These are phyloP conservation scores for Amylocarpus encephaloides DNA, from an alignment of 2,329 filamentous ascomycete genomes.

Conservation along the genomic window DNA sequence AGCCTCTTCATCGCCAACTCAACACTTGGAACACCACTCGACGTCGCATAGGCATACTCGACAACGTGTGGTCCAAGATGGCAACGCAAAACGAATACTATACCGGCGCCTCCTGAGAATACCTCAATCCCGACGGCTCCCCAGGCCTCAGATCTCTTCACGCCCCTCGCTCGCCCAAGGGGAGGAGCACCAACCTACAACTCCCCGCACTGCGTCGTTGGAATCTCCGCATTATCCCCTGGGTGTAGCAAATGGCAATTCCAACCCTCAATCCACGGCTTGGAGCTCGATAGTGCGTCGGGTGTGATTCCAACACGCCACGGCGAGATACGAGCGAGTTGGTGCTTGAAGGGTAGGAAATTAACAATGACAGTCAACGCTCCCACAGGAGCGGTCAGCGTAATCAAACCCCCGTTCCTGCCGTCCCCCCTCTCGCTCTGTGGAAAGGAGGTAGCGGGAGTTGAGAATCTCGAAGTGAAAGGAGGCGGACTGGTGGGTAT, in stretches of 20 bases:
- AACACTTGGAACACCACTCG: conserved; percentile 17
- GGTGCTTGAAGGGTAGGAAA: neutral
- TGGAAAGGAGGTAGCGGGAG: neutral
- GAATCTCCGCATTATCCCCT: conserved; percentile 3
- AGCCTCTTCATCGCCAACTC: conserved; percentile 31
- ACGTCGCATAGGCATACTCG: conserved; percentile 29
- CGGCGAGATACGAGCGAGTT: neutral
- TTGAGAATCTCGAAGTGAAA: neutral
- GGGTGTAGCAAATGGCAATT: neutral
- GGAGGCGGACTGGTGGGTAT: too few relatives aligned
- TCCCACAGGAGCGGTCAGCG: neutral
- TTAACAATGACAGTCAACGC: neutral
- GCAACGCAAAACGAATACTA: conserved; percentile 32
- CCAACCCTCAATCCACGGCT: neutral
- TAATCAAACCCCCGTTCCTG: neutral
- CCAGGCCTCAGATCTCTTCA: conserved; percentile 39
- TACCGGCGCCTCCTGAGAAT: conserved; percentile 41
- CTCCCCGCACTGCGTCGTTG: conserved; percentile 34
- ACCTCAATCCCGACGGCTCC: conserved; percentile 34
- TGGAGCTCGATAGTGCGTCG: neutral
- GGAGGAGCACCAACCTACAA: conserved; percentile 40
- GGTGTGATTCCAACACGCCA: neutral
- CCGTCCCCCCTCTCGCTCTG: neutral
- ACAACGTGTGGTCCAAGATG: conserved; percentile 39
- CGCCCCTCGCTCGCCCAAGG: conserved; percentile 40